phyloP scores from a whole-genome alignment of 768 basidiomycete genomes.

The Boletus coccyginus region DNA sequence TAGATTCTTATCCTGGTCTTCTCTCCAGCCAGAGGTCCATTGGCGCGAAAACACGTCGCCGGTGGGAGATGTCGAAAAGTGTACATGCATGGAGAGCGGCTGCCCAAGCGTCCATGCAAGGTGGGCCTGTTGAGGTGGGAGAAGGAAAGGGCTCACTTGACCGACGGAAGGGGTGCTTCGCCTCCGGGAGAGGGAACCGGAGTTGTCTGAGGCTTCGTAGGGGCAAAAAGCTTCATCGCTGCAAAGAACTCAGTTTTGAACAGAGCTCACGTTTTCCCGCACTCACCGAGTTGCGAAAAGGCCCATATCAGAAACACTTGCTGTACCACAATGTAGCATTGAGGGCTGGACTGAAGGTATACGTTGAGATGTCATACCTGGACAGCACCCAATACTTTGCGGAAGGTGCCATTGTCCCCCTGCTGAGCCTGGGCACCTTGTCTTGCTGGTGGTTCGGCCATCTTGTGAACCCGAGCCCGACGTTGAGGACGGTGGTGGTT shows the following conservation, averaged over 20 bases:
- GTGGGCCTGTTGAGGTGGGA: constrained; percentile 52
- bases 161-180: constrained; percentile 12
- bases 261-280: neutral
- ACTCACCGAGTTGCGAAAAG: constrained; percentile 63
- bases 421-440: constrained; percentile 19
- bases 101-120: constrained; percentile 63
- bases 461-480: constrained; percentile 6
- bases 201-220: constrained; percentile 35
- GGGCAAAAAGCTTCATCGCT: constrained; percentile 46
- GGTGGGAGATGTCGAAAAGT: constrained; percentile 63
- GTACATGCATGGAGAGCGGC: constrained; percentile 67
- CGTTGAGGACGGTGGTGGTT: constrained; percentile 5
- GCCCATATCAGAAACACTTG: constrained; percentile 68
- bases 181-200: constrained; percentile 25
- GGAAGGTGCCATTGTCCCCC: constrained; percentile 35
- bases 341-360: neutral
- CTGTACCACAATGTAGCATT: constrained; percentile 34
- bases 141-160: constrained; percentile 44
- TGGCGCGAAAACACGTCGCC: constrained; percentile 58
- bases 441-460: constrained; percentile 26
- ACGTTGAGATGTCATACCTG: constrained; percentile 37
- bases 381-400: constrained; percentile 36
- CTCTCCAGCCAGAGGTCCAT: constrained; percentile 49
- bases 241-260: neutral
- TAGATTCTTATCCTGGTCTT: constrained; percentile 47